Percentiles rank a stretch among this genome's conserved stretches.
Evolutionary conservation across 257 asterid species (phyloP).

Genomic region (Plantago elongata): DNA sequence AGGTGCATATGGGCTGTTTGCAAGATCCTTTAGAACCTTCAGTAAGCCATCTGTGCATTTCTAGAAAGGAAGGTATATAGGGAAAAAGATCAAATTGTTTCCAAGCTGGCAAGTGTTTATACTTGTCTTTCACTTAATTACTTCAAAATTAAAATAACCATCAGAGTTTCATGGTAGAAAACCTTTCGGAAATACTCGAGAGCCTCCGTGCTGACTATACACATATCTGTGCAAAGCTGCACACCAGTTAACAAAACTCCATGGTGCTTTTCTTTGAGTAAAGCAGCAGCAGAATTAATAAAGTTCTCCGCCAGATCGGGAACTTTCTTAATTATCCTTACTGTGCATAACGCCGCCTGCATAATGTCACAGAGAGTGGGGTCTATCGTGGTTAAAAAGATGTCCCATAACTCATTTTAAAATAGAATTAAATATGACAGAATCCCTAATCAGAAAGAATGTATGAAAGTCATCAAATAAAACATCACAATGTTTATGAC

Average conservation of each 20-base stretch:
- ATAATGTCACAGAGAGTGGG: slow-evolving; percentile 20
- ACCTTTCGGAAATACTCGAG: slow-evolving; percentile 87
- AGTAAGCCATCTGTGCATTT: slow-evolving; percentile 88
- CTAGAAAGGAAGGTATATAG: slow-evolving; percentile 32
- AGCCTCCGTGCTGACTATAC: slow-evolving; percentile 82
- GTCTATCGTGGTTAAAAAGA: slow-evolving; percentile 12
- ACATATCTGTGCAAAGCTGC: slow-evolving; percentile 84
- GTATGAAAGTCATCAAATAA: too few species aligned
- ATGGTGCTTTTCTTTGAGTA: slow-evolving; percentile 95
- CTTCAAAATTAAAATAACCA: slow-evolving; percentile 9
- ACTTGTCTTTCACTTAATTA: slow-evolving; percentile 13
- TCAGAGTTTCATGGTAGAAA: slow-evolving; percentile 4
- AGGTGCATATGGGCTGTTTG: slow-evolving; percentile 94
- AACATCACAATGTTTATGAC: too few species aligned
- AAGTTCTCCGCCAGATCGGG: slow-evolving; percentile 97
- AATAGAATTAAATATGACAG: too few species aligned
- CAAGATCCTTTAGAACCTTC: slow-evolving; percentile 72
- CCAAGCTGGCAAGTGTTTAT: not conserved
- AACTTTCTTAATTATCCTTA: slow-evolving; percentile 92
- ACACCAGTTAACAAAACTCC: slow-evolving; percentile 92
- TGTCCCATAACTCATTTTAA: not conserved
- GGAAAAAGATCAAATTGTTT: slow-evolving; percentile 15
- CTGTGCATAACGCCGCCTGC: slow-evolving; percentile 94
- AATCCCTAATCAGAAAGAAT: too few species aligned
- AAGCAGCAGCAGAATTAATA: slow-evolving; percentile 67